Base-by-base conservation (phyloP, 305 asterid genomes). In the Andrographis paniculata region DNA sequence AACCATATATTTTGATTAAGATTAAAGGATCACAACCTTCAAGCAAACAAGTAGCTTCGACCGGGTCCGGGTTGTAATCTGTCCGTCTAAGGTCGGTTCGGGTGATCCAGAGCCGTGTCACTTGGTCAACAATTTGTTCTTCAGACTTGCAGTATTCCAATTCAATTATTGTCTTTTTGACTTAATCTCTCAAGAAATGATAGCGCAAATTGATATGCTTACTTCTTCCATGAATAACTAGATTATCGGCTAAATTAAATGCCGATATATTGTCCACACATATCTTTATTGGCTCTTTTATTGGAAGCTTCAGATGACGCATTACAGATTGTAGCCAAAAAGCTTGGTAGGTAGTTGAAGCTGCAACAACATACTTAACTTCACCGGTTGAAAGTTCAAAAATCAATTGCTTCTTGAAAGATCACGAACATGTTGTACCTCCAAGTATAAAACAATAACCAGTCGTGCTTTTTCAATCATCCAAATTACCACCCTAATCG, bases 171-270 rank as follows among this genome's bases (percentile, higher is more conserved):
- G 14, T 19, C 1, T 23, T 17, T 20, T 24, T 54, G 1, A 60
- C 52, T 9, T 60, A 54, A 10, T 33, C 38, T 13, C 38, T 33
- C 38, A 33, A 33, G 12, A 33, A 33, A 33, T 33, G 38, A 33
- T 33, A 33, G 1, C 38, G 1, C 13, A 33, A 2, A 7, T 33
- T n/a, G 12, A 33, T 33, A 1, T 33, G 12, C 48, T 61, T 61
- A 28, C 60, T 60, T 28, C 45, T 45, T 38, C 50, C 59, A 36
- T 52, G 66, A n/a, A 15, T 14, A 1, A 60, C 16, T 17, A 14
- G 39, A 42, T 59, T 59, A 14, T 50, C 50, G 18, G 58, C 42
- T 4, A 52, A 12, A 13, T 39, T 38, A 17, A 45, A 45, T 15
- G 45, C 53, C 7, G 48, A 33, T 6, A 33, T n/a, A 33, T 33